These are phyloP conservation scores for Geotrichum australiense DNA, from an alignment of 1,139 yeast genomes.

Conservation along the genomic window DNA sequence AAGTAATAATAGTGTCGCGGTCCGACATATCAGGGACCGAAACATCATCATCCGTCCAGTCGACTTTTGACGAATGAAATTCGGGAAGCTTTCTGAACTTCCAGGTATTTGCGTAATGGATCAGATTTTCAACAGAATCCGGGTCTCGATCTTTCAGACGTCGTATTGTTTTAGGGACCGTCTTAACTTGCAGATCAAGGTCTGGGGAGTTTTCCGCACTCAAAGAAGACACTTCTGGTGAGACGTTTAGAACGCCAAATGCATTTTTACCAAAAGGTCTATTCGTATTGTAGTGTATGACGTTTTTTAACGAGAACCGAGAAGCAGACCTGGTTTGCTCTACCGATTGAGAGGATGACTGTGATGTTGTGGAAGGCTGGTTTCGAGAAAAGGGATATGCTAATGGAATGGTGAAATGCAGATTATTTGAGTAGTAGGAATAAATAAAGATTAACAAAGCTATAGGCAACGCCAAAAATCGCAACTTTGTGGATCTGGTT, in stretches of 20 bases:
- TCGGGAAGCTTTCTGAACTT: constrained; percentile 18
- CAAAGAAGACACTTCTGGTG: not conserved
- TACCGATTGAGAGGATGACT: not conserved
- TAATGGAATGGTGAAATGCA: too few relatives aligned
- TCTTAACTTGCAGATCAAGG: not conserved
- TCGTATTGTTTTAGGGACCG: constrained; percentile 30
- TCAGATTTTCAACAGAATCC: constrained; percentile 56
- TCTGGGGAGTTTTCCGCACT: not conserved
- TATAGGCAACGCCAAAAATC: too few relatives aligned
- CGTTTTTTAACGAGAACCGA: constrained; percentile 12
- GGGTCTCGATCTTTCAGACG: constrained; percentile 57
- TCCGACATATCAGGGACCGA: constrained; percentile 69
- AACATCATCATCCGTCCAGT: constrained; percentile 34
- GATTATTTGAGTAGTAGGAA: too few relatives aligned
- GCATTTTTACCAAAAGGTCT: constrained; percentile 12
- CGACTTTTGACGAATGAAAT: constrained; percentile 22
- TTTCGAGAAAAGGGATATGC: too few relatives aligned
- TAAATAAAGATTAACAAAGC: too few relatives aligned
- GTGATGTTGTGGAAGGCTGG: too few relatives aligned
- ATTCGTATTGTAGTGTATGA: constrained; percentile 15
- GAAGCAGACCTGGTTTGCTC: too few relatives aligned
- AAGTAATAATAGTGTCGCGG: constrained; percentile 58
- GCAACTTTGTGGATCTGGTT: too few relatives aligned
- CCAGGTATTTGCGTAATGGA: constrained; percentile 46
- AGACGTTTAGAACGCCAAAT: constrained; percentile 12